A percentile compares a stretch with the other conserved stretches of the same genome.
Evolutionary conservation across 345 rosid genomes (phyloP).

Genomic region (Triadica sebifera): DNA sequence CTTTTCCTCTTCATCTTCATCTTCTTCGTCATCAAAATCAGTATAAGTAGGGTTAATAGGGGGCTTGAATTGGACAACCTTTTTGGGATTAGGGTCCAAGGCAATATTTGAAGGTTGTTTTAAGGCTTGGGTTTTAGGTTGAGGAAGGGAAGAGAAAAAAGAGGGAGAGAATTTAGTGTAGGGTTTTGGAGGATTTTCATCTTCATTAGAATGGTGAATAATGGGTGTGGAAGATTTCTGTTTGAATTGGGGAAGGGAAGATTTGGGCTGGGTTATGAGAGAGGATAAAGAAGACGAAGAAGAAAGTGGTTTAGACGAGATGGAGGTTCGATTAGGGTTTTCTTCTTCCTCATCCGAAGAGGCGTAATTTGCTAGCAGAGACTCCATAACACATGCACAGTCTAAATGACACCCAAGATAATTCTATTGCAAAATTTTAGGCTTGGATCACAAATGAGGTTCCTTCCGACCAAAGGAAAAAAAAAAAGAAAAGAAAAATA

Average conservation of each 20-base stretch:
- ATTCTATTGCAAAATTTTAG: too few species aligned
- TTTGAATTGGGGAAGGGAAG: slow-evolving; percentile 50
- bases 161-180: slow-evolving; percentile 8
- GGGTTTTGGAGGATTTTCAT: not conserved
- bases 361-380: slow-evolving; percentile 74
- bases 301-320: not conserved
- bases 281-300: slow-evolving; percentile 9
- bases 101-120: slow-evolving; percentile 12
- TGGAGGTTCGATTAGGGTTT: not conserved
- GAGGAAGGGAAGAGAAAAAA: slow-evolving; percentile 51
- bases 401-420: too few species aligned
- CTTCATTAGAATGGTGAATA: not conserved
- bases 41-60: slow-evolving; percentile 38
- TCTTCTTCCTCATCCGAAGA: slow-evolving; percentile 84
- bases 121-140: slow-evolving; percentile 37
- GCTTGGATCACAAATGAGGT: too few species aligned
- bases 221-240: slow-evolving; percentile 14
- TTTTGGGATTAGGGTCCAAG: slow-evolving; percentile 34
- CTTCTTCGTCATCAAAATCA: slow-evolving; percentile 1
- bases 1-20: slow-evolving; percentile 32
- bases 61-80: slow-evolving; percentile 70
- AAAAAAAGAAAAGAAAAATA: too few species aligned
- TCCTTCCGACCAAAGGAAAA: too few species aligned
- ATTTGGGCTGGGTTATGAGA: slow-evolving; percentile 20
- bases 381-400: slow-evolving; percentile 49